Evolutionary conservation across 352 stramenopile species (phyloP).

Genomic region (Globisporangium recalcitrans): DNA sequence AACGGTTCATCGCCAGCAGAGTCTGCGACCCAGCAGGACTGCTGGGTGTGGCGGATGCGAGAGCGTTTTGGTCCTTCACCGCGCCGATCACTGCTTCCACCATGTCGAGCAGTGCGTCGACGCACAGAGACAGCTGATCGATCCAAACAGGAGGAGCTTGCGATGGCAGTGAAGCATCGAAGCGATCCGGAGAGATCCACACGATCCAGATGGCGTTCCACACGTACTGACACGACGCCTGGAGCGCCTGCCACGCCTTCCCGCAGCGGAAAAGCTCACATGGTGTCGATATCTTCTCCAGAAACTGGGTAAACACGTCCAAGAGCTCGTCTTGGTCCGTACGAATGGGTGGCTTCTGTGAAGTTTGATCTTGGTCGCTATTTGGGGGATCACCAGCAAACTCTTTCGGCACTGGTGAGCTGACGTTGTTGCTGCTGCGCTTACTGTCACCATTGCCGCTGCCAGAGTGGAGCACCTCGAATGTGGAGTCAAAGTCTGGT

Average conservation of each 20-base stretch:
- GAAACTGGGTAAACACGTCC: slow-evolving; percentile 25
- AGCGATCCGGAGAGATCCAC: slow-evolving; percentile 45
- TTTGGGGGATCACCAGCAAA: neutral
- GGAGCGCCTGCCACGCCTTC: slow-evolving; percentile 52
- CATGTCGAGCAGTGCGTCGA: slow-evolving; percentile 52
- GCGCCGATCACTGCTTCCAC: slow-evolving; percentile 29
- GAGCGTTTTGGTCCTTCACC: slow-evolving; percentile 19
- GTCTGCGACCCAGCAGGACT: neutral
- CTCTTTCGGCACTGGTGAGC: neutral
- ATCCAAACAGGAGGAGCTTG: slow-evolving; percentile 4
- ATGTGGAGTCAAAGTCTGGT: slow-evolving; percentile 36
- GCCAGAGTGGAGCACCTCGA: slow-evolving; percentile 24
- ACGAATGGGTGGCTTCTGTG: too few relatives aligned
- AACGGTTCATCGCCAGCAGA: slow-evolving; percentile 9
- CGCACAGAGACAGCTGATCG: slow-evolving; percentile 25
- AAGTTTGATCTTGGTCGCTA: neutral
- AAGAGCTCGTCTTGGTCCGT: neutral
- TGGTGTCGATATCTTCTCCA: slow-evolving; percentile 34
- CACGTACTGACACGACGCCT: slow-evolving; percentile 46
- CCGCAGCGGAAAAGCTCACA: slow-evolving; percentile 41
- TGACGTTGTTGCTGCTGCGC: neutral
- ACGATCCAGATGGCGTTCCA: slow-evolving; percentile 49
- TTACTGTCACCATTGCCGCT: neutral
- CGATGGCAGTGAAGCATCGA: slow-evolving; percentile 11
- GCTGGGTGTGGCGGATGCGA: neutral